Conservation (phyloP, 192 early-diverging fungal genomes). For the Coemansia sp. region DNA sequence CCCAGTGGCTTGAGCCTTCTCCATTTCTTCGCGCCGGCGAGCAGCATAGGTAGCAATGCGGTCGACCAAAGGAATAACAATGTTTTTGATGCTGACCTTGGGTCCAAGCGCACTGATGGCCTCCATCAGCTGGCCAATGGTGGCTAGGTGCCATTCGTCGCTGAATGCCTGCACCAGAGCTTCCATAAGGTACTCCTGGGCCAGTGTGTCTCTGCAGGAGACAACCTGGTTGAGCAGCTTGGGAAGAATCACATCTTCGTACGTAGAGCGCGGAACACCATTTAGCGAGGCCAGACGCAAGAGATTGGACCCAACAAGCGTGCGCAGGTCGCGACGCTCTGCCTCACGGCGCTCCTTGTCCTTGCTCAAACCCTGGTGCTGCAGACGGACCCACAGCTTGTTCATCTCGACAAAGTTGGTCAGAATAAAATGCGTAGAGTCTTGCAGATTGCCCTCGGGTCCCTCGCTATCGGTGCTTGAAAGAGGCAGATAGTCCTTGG, state of each 20-base stretch:
- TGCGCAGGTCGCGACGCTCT: slow-evolving; percentile 92
- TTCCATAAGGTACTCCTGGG: slow-evolving; percentile 99
- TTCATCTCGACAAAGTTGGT: slow-evolving; percentile 99
- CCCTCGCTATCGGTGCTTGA: slow-evolving; percentile 37
- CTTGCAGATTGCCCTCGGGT: slow-evolving; percentile 79
- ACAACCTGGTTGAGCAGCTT: slow-evolving; percentile 94
- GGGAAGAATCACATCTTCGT: slow-evolving; percentile 86
- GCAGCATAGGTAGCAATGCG: slow-evolving; percentile 90
- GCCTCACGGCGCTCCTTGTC: slow-evolving; percentile 94
- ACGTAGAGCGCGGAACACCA: slow-evolving; percentile 79
- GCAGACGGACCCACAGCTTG: slow-evolving; percentile 99
- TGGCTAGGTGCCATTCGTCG: slow-evolving; percentile 94
- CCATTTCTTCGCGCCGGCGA: slow-evolving; percentile 67
- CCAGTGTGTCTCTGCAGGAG: slow-evolving; percentile 94
- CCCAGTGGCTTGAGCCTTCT: slow-evolving; percentile 38
- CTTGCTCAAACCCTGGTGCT: slow-evolving; percentile 91
- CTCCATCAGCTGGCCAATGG: slow-evolving; percentile 83
- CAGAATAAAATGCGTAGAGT: slow-evolving; percentile 94
- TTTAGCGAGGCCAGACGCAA: slow-evolving; percentile 92
- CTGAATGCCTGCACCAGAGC: slow-evolving; percentile 98
- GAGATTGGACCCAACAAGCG: slow-evolving; percentile 95
- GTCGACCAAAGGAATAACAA: slow-evolving; percentile 94
- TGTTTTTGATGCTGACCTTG: slow-evolving; percentile 94
- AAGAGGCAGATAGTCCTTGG: slow-evolving; percentile 91
- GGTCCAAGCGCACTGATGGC: slow-evolving; percentile 89